Percentiles rank a stretch among this genome's conserved stretches.
These are phyloP conservation scores for Peniophora sp. DNA, from an alignment of 1,284 basidiomycete species.

Conservation along the genomic window DNA sequence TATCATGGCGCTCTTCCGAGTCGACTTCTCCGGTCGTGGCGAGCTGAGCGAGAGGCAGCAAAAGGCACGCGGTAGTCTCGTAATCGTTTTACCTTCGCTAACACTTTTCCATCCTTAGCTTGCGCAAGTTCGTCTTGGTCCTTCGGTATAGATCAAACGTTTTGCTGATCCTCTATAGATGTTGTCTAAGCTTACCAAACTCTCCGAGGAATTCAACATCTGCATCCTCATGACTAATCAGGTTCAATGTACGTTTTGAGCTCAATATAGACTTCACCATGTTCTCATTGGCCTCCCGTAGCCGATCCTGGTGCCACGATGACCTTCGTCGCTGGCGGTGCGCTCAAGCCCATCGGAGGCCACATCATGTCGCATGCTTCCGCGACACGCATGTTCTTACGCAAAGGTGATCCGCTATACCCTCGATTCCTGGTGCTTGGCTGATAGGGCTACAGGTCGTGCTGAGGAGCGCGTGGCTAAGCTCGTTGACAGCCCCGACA, in stretches of 20 bases:
- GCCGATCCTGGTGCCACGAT: constrained; percentile 92
- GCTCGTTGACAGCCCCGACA: constrained; percentile 87
- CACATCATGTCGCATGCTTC: constrained; percentile 86
- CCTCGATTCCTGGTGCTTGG: not conserved
- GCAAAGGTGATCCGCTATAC: constrained; percentile 51
- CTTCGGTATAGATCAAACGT: not conserved
- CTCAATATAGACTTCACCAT: constrained; percentile 7
- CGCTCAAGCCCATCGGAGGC: constrained; percentile 81
- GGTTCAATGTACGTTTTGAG: constrained; percentile 61
- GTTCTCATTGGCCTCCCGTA: constrained; percentile 21
- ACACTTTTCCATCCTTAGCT: constrained; percentile 31
- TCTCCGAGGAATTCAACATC: constrained; percentile 88
- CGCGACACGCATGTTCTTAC: constrained; percentile 74
- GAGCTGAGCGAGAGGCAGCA: constrained; percentile 91
- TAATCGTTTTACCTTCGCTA: constrained; percentile 1
- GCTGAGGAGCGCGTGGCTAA: constrained; percentile 96
- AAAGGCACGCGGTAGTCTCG: constrained; percentile 42
- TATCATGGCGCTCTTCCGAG: constrained; percentile 92
- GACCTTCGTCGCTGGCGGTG: constrained; percentile 88
- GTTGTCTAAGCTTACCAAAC: constrained; percentile 83
- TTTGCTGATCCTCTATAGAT: constrained; percentile 40
- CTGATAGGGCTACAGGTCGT: constrained; percentile 44
- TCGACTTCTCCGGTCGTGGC: constrained; percentile 87
- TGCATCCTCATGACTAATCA: constrained; percentile 88
- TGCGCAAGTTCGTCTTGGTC: constrained; percentile 41